phyloP scores from a whole-genome alignment of 805 yeast genomes.

The Saccharomycopsis amapae region DNA sequence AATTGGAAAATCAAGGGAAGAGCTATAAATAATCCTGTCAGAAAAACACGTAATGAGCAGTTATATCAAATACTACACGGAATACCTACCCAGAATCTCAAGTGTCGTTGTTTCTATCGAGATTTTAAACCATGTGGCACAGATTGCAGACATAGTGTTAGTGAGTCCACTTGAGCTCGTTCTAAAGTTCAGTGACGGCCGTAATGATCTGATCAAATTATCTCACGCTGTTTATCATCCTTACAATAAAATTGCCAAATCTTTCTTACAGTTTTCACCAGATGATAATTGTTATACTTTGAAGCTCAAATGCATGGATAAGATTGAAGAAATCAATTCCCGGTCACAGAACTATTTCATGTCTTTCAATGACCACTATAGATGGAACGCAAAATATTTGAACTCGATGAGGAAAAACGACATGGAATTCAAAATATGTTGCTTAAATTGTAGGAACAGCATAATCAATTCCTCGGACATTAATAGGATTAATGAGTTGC shows the following conservation, averaged over 20 bases:
- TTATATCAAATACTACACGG: slow-evolving; percentile 14
- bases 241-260: slow-evolving; percentile 12
- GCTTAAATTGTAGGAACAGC: slow-evolving; percentile 27
- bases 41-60: not conserved
- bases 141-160: not conserved
- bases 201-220: not conserved
- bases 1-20: too few relatives aligned
- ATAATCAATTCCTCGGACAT: slow-evolving; percentile 31
- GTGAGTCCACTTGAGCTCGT: not conserved
- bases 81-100: slow-evolving; percentile 18
- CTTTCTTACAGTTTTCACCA: slow-evolving; percentile 3
- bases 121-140: not conserved
- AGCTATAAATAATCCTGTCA: too few relatives aligned
- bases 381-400: slow-evolving; percentile 41
- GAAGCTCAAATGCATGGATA: slow-evolving; percentile 8
- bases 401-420: slow-evolving; percentile 22
- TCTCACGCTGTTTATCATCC: slow-evolving; percentile 15
- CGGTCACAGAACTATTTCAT: slow-evolving; percentile 25
- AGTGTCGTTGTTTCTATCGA: slow-evolving; percentile 12
- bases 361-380: slow-evolving; percentile 23
- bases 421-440: slow-evolving; percentile 29
- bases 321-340: slow-evolving; percentile 4
- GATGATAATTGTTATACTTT: slow-evolving; percentile 8
- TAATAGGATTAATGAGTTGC: slow-evolving; percentile 51
- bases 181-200: not conserved